Conservation (phyloP, 2,329 filamentous ascomycete species). For the Epichloe uncinata region DNA sequence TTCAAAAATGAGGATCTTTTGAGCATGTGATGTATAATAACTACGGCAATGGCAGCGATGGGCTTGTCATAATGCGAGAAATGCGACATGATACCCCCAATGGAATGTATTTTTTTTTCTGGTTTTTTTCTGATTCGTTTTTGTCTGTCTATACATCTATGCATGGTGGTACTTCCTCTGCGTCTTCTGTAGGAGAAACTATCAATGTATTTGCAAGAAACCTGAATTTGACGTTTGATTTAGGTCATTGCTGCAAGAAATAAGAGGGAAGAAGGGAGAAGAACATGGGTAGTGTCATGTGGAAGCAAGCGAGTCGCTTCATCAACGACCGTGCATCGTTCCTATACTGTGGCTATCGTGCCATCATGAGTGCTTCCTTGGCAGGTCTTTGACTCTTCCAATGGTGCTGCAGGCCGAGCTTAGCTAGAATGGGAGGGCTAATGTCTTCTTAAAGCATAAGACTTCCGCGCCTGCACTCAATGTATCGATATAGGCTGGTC, state of each 20-base stretch:
- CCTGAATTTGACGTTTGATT: too few relatives aligned
- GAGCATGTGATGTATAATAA: neutral
- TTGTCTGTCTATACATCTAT: neutral
- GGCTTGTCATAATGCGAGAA: neutral
- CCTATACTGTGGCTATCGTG: constrained; percentile 3
- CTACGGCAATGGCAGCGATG: neutral
- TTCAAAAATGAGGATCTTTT: neutral
- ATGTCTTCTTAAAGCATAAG: too few relatives aligned
- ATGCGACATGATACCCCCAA: neutral
- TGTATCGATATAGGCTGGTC: neutral
- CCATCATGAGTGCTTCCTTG: constrained; percentile 12
- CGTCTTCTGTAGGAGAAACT: neutral
- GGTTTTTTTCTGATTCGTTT: neutral
- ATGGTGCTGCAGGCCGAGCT: too few relatives aligned
- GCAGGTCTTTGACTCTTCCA: constrained; percentile 7
- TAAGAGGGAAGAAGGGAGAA: too few relatives aligned
- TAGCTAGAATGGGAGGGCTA: too few relatives aligned
- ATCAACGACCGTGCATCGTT: too few relatives aligned
- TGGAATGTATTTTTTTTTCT: neutral
- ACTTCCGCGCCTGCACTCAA: neutral
- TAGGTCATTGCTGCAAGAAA: too few relatives aligned
- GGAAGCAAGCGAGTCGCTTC: too few relatives aligned
- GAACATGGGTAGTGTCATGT: too few relatives aligned
- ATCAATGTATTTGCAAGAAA: too few relatives aligned
- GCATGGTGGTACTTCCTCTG: neutral